phyloP scores from a whole-genome alignment of 148 eudicot species.

The Fagopyrum homotropicum region DNA sequence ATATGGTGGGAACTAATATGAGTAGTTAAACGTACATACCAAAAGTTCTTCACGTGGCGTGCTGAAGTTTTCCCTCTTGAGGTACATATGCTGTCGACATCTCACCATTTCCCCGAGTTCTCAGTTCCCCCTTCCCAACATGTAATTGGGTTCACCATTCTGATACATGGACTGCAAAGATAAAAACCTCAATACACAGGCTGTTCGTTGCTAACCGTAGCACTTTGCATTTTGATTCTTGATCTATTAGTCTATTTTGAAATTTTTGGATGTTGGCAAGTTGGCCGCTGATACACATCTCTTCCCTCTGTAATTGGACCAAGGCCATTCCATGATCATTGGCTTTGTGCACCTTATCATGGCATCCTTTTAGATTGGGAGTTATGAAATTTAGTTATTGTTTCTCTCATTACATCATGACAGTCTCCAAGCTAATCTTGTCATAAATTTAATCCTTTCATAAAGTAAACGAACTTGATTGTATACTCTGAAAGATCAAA shows the following conservation, averaged over 20 bases:
- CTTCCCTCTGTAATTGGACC: too few relatives aligned
- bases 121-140: background rate
- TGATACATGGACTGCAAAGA: background rate
- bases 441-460: too few relatives aligned
- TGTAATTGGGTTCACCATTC: background rate
- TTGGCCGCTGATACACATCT: too few relatives aligned
- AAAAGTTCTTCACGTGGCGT: background rate
- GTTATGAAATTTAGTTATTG: too few relatives aligned
- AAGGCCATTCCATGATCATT: too few relatives aligned
- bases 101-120: background rate
- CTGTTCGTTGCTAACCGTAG: background rate
- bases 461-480: too few relatives aligned
- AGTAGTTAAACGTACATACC: constrained; percentile 8
- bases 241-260: background rate
- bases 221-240: background rate
- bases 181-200: background rate
- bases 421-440: too few relatives aligned
- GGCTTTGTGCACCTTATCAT: too few relatives aligned
- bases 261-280: too few relatives aligned
- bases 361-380: too few relatives aligned
- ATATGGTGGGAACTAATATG: constrained; percentile 8
- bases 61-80: background rate
- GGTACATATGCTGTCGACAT: constrained; percentile 14
- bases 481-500: too few relatives aligned
- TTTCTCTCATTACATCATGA: too few relatives aligned